Conservation (phyloP, 1,284 basidiomycete genomes). For the Entoloma clypeatum region DNA sequence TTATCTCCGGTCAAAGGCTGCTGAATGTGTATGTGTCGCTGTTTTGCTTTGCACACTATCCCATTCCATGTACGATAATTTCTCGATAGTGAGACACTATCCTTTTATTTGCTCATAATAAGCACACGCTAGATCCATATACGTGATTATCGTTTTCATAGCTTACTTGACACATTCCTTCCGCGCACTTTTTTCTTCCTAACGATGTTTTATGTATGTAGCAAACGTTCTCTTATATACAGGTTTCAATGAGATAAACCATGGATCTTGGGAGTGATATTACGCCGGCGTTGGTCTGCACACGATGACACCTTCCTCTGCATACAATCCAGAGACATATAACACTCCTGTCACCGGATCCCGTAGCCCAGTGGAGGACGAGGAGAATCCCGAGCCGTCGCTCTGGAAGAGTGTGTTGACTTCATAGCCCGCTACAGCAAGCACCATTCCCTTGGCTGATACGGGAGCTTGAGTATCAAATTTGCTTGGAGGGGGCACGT, state of each 20-base stretch:
- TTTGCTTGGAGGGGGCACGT: constrained; percentile 13
- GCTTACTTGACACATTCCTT: too few relatives aligned
- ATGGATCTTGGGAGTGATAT: neutral
- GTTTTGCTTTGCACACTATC: constrained; percentile 2
- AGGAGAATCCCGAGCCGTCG: constrained; percentile 49
- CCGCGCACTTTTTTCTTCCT: constrained; percentile 5
- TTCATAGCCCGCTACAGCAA: constrained; percentile 34
- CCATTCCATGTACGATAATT: constrained; percentile 13
- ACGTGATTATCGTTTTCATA: too few relatives aligned
- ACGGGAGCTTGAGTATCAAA: constrained; percentile 46
- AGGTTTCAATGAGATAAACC: constrained; percentile 6
- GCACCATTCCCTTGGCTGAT: constrained; percentile 39
- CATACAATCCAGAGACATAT: constrained; percentile 57
- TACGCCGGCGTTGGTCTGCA: constrained; percentile 32
- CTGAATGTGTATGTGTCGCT: constrained; percentile 7
- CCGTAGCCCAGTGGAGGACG: constrained; percentile 47
- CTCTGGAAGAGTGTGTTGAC: constrained; percentile 64
- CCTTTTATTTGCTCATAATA: constrained; percentile 10
- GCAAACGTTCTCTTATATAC: constrained; percentile 12
- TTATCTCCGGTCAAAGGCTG: constrained; percentile 6
- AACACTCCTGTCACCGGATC: constrained; percentile 45
- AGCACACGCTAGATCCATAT: too few relatives aligned
- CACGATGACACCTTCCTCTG: constrained; percentile 46
- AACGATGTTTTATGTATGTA: constrained; percentile 16
- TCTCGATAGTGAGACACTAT: constrained; percentile 4